Evolutionary conservation across 768 basidiomycete species (phyloP), one percentile per base, ranked within the genome.

Genomic region (Phanerodontia chrysosporium): DNA sequence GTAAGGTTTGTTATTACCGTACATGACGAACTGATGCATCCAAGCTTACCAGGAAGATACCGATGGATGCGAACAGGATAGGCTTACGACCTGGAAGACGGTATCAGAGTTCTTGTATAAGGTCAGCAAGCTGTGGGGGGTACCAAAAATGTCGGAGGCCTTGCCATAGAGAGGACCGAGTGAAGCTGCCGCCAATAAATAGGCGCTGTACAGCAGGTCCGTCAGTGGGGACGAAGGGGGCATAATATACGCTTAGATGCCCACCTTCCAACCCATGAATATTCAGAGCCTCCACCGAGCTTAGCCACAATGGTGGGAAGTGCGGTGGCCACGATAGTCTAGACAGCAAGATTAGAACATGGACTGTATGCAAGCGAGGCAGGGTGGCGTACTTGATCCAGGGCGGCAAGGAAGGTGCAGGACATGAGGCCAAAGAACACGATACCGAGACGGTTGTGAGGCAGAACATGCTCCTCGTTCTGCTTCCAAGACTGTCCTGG

Each of bases 151-250:
- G 69, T 89, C 85, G 0, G 88, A 89, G 0, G 91, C 69, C 65
- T 92, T 92, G 5, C 92, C 92, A 60, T 91, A 92, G 1, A 90
- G 63, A 0, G 92, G 90, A 0, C 85, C 78, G 12, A 90, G 74
- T 2, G 87, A 76, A 6, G 84, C 83, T 4, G 85, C 83, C 0
- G 86, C 79, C 22, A 93, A 80, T 24, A 93, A 73, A 67, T 92
- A 93, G 28, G 90, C 83, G 65, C 90, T 90, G 55, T 22, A 28
- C 22, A 55, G 49, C 51, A 48, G 24, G 36, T 56, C 7, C 44
- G 51, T 42, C 28, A 57, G 24, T 18, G n/a, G 7, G 51, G 24
- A 42, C 16, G n/a, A 49, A 49, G 24, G 36, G 14, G 25, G 44
- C 30, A 18, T 4, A 18, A 3, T 21, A 4, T 7, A n/a, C 13